These are phyloP conservation scores for Scheffersomyces amazonensis DNA, from an alignment of 805 yeast genomes.

Conservation along the genomic window DNA sequence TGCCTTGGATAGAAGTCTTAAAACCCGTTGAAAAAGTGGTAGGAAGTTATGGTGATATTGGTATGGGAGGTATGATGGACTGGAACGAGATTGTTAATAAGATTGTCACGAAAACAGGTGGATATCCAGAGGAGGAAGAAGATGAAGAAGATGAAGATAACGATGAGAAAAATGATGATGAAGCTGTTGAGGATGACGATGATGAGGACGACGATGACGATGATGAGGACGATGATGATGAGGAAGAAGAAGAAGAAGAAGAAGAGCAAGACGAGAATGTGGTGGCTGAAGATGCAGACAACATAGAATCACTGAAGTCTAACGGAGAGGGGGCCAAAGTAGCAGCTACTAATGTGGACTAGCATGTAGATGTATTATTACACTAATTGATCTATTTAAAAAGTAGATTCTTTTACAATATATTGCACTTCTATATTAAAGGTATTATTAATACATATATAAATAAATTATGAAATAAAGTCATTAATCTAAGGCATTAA, in stretches of 20 bases:
- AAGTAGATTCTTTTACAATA: no score
- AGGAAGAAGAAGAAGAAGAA: slow-evolving; percentile 23
- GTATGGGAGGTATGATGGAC: slow-evolving; percentile 99
- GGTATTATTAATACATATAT: slow-evolving; percentile 1
- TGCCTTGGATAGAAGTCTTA: slow-evolving; percentile 93
- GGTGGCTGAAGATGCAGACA: slow-evolving; percentile 7
- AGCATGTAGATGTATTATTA: no score
- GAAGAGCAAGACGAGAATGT: slow-evolving; percentile 12
- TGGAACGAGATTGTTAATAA: slow-evolving; percentile 91
- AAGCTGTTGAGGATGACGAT: slow-evolving; percentile 34
- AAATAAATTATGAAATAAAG: neutral
- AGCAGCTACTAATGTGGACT: no score
- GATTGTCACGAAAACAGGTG: slow-evolving; percentile 65
- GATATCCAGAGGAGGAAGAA: slow-evolving; percentile 49
- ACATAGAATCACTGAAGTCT: neutral
- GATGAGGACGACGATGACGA: slow-evolving; percentile 45
- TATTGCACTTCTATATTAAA: no score
- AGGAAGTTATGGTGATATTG: slow-evolving; percentile 92
- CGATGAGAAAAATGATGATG: slow-evolving; percentile 37
- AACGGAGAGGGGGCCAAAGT: no score
- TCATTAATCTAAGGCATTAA: slow-evolving; percentile 8
- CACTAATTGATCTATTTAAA: no score
- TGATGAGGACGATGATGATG: slow-evolving; percentile 45
- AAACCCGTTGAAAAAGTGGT: slow-evolving; percentile 93
- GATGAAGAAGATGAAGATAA: slow-evolving; percentile 48